Conservation (phyloP, 768 basidiomycete genomes). For the Saitozyma podzolica region DNA sequence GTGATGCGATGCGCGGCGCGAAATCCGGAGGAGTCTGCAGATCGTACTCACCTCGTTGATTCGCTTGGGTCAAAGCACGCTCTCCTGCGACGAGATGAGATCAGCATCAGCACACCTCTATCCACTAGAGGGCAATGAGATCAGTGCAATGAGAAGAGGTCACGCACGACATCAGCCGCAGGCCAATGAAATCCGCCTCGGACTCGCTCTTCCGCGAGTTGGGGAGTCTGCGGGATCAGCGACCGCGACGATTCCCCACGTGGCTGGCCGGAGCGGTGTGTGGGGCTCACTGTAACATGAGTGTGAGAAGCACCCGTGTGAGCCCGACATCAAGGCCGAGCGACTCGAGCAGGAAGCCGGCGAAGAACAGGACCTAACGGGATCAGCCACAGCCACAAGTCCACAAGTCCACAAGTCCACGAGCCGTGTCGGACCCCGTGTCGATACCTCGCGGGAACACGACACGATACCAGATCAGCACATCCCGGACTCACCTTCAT, state of each 20-base stretch:
- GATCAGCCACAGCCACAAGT: constrained; percentile 6
- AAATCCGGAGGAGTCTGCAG: background rate
- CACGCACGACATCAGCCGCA: constrained; percentile 66
- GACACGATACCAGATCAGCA: no score
- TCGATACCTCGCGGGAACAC: no score
- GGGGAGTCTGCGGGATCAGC: constrained; percentile 60
- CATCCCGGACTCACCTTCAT: constrained; percentile 35
- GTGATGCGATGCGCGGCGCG: background rate
- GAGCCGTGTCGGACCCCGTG: no score
- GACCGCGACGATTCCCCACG: background rate
- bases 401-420: background rate
- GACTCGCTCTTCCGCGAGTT: constrained; percentile 78
- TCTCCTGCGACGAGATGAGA: constrained; percentile 37
- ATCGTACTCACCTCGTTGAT: constrained; percentile 62
- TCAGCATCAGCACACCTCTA: background rate
- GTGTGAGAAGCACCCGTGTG: constrained; percentile 56
- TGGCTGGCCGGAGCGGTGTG: constrained; percentile 2
- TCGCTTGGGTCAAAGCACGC: constrained; percentile 85
- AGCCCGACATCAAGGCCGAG: constrained; percentile 65
- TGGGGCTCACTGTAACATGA: constrained; percentile 57
- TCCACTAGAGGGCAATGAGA: constrained; percentile 4
- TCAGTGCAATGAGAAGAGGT: no score
- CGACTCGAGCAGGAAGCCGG: constrained; percentile 55
- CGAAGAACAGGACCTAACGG: constrained; percentile 52
- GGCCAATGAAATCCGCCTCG: constrained; percentile 87